phyloP scores from a whole-genome alignment of 306 rosid genomes.

The Hylodesmum podocarpum region DNA sequence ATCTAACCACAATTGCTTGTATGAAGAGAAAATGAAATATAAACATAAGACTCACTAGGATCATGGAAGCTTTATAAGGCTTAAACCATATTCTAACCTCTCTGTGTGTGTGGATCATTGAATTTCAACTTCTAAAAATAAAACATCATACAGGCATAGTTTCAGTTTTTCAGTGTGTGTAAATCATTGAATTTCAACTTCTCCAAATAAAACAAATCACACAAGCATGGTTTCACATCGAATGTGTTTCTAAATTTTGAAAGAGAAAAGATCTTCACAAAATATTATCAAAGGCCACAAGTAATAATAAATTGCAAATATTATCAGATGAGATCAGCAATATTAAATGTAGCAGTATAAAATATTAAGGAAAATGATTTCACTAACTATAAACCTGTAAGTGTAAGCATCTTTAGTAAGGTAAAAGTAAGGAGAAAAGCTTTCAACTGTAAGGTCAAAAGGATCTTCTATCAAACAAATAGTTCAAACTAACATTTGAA shows the following conservation, averaged over 20 bases:
- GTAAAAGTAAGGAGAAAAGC: not conserved
- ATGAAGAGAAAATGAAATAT: not conserved
- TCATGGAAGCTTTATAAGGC: not conserved
- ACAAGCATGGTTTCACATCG: not conserved
- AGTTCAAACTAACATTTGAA: slow-evolving; percentile 13
- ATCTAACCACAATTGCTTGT: not conserved
- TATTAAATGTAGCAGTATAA: not conserved
- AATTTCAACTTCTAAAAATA: slow-evolving; percentile 1
- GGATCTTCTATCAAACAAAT: slow-evolving; percentile 9
- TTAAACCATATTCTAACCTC: not conserved
- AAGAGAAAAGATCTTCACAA: slow-evolving; percentile 6
- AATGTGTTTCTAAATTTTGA: slow-evolving; percentile 3
- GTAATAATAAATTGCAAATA: not conserved
- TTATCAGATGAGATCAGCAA: not conserved
- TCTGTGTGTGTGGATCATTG: not conserved
- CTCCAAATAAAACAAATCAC: slow-evolving; percentile 6
- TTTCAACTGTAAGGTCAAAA: not conserved
- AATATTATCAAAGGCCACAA: not conserved
- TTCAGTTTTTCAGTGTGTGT: not conserved
- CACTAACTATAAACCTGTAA: not conserved
- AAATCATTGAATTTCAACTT: slow-evolving; percentile 6
- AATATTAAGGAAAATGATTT: slow-evolving; percentile 2
- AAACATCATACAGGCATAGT: not conserved
- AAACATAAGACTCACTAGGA: not conserved
- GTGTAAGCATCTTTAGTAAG: slow-evolving; percentile 7